These are phyloP conservation scores for Coemansia sp. DNA, from an alignment of 192 early-diverging fungal species.

Conservation along the genomic window DNA sequence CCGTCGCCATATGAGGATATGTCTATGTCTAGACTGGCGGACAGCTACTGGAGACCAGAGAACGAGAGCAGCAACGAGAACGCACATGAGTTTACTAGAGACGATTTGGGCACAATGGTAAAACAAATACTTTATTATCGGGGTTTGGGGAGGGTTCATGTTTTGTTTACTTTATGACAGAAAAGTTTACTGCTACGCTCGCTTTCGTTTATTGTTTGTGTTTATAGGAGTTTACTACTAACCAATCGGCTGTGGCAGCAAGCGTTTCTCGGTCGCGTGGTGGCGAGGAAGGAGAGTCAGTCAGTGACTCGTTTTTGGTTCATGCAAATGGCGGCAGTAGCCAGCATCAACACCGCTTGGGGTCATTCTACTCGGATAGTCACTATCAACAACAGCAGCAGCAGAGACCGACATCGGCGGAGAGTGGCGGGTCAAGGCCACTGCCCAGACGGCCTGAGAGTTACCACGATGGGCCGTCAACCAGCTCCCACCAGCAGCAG, in stretches of 20 bases:
- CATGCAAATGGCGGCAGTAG: conserved; percentile 17
- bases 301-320: conserved; percentile 18
- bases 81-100: conserved; percentile 13
- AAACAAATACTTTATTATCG: neutral
- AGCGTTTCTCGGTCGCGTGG: neutral
- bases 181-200: neutral
- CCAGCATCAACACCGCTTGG: conserved; percentile 19
- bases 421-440: neutral
- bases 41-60: conserved; percentile 36
- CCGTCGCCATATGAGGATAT: conserved; percentile 24
- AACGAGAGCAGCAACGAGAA: conserved; percentile 14
- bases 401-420: neutral
- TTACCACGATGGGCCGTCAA: conserved; percentile 26
- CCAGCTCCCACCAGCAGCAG: conserved; percentile 11
- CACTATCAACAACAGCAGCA: conserved; percentile 10
- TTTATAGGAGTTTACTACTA: conserved; percentile 37
- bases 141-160: no score
- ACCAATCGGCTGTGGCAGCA: conserved; percentile 16
- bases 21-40: conserved; percentile 32
- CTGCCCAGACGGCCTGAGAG: conserved; percentile 31
- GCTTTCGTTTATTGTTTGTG: conserved; percentile 5
- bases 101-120: conserved; percentile 44
- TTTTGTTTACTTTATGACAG: neutral
- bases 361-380: conserved; percentile 33
- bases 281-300: conserved; percentile 8